Conservation (phyloP, 208 protist genomes). For the Balamuthia mandrillaris region DNA sequence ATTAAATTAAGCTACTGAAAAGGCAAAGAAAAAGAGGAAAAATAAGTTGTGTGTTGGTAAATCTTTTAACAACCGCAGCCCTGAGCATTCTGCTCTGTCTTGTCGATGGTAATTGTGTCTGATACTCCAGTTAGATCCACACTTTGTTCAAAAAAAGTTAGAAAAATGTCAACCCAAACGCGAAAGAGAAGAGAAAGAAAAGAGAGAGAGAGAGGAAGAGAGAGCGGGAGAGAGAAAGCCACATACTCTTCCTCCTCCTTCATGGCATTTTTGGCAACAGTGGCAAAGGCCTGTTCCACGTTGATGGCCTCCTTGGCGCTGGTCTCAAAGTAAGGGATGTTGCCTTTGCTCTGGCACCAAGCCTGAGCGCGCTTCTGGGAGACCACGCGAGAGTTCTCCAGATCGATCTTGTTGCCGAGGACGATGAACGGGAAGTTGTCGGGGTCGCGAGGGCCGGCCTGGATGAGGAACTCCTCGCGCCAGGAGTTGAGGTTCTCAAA, state of each 20-base stretch:
- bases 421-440: slow-evolving; percentile 61
- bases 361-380: not conserved
- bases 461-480: slow-evolving; percentile 46
- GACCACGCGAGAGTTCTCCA: slow-evolving; percentile 6
- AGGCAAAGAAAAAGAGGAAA: not conserved
- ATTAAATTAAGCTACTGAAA: not conserved
- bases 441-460: slow-evolving; percentile 5
- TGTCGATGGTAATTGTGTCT: slow-evolving; percentile 19
- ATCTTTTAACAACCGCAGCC: not conserved
- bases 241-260: slow-evolving; percentile 58
- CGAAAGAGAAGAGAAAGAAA: too few species aligned
- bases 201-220: not conserved
- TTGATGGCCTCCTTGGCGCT: slow-evolving; percentile 15
- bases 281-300: not conserved
- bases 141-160: too few species aligned
- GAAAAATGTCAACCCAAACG: too few species aligned
- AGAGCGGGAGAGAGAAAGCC: not conserved
- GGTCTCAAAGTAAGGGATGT: not conserved
- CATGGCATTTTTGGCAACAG: not conserved
- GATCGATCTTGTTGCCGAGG: slow-evolving; percentile 65
- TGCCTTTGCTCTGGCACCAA: not conserved
- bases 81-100: not conserved
- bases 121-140: slow-evolving; percentile 13
- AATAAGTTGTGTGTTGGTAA: slow-evolving; percentile 16
- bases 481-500: slow-evolving; percentile 59